These are phyloP conservation scores for Tylopilus orsonianus DNA, from an alignment of 1,284 basidiomycete genomes.

Conservation along the genomic window DNA sequence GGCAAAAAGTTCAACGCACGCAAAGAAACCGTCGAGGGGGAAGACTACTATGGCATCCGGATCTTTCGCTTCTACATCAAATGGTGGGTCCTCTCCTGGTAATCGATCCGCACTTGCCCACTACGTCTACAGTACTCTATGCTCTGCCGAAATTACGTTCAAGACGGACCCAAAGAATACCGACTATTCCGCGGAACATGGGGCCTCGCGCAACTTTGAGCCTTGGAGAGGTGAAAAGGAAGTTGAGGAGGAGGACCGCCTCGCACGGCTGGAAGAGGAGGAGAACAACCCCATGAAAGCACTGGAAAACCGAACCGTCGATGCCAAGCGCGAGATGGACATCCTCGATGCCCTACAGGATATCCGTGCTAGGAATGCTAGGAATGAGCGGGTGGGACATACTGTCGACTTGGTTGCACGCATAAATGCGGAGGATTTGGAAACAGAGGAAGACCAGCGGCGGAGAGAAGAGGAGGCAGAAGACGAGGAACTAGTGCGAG, in stretches of 20 bases:
- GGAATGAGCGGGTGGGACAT: constrained; percentile 80
- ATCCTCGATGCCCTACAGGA: constrained; percentile 95
- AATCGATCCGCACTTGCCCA: neutral
- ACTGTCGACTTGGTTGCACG: constrained; percentile 61
- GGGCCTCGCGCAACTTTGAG: constrained; percentile 93
- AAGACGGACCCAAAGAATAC: constrained; percentile 99
- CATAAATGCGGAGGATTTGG: constrained; percentile 59
- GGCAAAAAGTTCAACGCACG: constrained; percentile 99
- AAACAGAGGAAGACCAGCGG: constrained; percentile 69
- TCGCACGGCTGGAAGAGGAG: constrained; percentile 80
- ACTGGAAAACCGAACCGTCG: constrained; percentile 87
- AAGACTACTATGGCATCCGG: constrained; percentile 98
- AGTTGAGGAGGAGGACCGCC: constrained; percentile 72
- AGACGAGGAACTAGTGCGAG: constrained; percentile 85
- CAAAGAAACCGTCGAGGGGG: constrained; percentile 95
- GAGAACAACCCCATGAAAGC: constrained; percentile 97
- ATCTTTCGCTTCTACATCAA: constrained; percentile 88
- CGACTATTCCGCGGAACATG: constrained; percentile 90
- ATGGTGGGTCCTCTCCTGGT: constrained; percentile 48
- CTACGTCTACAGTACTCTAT: constrained; percentile 65
- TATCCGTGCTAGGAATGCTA: constrained; percentile 89
- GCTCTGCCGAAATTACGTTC: constrained; percentile 98
- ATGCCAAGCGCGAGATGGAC: constrained; percentile 98
- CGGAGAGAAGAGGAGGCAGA: constrained; percentile 77
- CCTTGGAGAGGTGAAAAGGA: constrained; percentile 82